Percentiles rank a stretch among this genome's conserved stretches.
phyloP scores from a whole-genome alignment of 306 rosid genomes.

The Vachellia collinsii region DNA sequence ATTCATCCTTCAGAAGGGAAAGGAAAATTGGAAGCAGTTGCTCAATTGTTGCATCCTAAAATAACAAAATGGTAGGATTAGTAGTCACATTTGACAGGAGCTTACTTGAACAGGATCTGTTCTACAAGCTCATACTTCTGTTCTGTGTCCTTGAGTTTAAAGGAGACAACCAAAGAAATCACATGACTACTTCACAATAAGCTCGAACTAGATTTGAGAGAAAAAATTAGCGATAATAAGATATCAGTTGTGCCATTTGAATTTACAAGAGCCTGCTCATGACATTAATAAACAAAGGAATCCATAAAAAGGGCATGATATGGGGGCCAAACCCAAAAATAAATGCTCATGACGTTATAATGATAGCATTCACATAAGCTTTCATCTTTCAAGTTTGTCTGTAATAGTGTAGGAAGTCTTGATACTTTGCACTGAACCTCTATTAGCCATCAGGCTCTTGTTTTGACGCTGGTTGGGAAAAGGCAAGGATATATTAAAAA shows the following conservation, averaged over 20 bases:
- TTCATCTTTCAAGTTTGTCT: neutral
- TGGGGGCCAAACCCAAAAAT: constrained; percentile 4
- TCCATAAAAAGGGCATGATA: neutral
- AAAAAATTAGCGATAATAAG: neutral
- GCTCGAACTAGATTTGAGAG: neutral
- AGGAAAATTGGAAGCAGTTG: constrained; percentile 93
- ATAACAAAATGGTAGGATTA: constrained; percentile 26
- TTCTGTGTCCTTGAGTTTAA: neutral
- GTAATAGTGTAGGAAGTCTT: neutral
- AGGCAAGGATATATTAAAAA: neutral
- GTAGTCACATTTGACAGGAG: neutral
- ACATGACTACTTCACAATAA: neutral
- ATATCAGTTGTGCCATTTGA: neutral
- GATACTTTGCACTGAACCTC: constrained; percentile 15
- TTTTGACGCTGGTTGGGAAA: neutral
- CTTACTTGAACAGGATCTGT: neutral
- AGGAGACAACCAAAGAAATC: neutral
- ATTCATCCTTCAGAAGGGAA: constrained; percentile 86
- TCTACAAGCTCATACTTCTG: neutral
- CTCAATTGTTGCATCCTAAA: constrained; percentile 83
- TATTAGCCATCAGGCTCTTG: neutral
- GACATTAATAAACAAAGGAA: neutral
- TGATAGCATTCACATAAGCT: neutral
- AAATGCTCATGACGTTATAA: neutral
- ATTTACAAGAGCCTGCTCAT: neutral